A percentile compares a stretch with the other conserved stretches of the same genome.
Conservation (phyloP, 2,329 filamentous ascomycete species). For the Aspergillus vadensis region DNA sequence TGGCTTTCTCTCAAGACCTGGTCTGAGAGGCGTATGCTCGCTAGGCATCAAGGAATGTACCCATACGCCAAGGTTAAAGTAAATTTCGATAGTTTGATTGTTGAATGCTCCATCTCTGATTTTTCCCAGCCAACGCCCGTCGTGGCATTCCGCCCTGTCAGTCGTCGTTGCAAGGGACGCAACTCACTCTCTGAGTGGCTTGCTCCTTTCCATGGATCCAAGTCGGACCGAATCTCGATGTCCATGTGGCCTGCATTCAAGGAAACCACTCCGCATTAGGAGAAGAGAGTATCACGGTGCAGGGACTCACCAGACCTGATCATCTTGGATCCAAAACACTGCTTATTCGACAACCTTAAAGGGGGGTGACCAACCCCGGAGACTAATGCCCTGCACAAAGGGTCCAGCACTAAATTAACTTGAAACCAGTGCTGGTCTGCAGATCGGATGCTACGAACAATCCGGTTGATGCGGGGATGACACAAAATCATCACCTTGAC, state of each 20-base stretch:
- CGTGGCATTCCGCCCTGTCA: slow-evolving; percentile 2
- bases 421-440: neutral
- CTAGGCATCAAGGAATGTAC: neutral
- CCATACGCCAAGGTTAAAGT: neutral
- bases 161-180: neutral
- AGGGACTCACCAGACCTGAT: slow-evolving; percentile 21
- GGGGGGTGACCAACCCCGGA: slow-evolving; percentile 8
- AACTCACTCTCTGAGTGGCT: neutral
- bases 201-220: neutral
- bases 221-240: neutral
- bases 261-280: neutral
- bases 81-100: neutral
- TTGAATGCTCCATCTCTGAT: neutral
- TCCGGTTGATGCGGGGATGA: neutral
- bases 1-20: neutral
- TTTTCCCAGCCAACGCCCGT: neutral
- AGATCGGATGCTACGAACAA: neutral
- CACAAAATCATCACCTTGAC: neutral
- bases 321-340: slow-evolving; percentile 13
- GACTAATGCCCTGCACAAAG: neutral
- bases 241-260: slow-evolving; percentile 6
- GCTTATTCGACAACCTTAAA: slow-evolving; percentile 6
- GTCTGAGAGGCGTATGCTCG: neutral
- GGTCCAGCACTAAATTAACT: neutral
- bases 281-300: neutral